Conservation (phyloP, 768 basidiomycete species). For the Omphalotus guepiniiformis region DNA sequence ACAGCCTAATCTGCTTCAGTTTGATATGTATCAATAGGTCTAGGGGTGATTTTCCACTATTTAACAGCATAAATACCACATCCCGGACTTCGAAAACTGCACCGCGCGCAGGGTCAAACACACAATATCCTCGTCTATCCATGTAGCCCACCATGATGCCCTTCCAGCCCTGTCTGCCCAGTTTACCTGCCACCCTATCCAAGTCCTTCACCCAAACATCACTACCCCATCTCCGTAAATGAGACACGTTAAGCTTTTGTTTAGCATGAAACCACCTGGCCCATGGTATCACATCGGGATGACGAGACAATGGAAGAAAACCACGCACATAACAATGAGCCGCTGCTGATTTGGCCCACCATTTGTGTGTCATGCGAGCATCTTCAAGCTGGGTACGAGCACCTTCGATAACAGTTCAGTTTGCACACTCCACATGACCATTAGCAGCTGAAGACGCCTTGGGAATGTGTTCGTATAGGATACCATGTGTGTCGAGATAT, state of each 20-base stretch:
- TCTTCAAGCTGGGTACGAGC: background rate
- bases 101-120: background rate
- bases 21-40: no score
- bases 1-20: no score
- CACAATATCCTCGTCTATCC: slow-evolving; percentile 11
- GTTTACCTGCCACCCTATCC: slow-evolving; percentile 9
- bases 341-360: background rate
- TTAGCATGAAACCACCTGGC: background rate
- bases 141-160: slow-evolving; percentile 15
- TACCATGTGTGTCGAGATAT: no score
- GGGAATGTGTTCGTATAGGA: background rate
- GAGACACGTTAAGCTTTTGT: slow-evolving; percentile 10
- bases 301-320: background rate
- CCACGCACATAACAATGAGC: background rate
- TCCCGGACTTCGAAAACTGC: slow-evolving; percentile 11
- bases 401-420: background rate
- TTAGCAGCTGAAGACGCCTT: background rate
- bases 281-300: background rate
- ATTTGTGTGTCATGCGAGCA: background rate
- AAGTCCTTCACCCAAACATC: slow-evolving; percentile 14
- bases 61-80: slow-evolving; percentile 13
- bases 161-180: slow-evolving; percentile 13
- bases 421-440: background rate
- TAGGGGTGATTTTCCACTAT: no score
- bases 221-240: slow-evolving; percentile 12